Conservation (phyloP, 805 yeast species). For the Pichia pseudocactophila region DNA sequence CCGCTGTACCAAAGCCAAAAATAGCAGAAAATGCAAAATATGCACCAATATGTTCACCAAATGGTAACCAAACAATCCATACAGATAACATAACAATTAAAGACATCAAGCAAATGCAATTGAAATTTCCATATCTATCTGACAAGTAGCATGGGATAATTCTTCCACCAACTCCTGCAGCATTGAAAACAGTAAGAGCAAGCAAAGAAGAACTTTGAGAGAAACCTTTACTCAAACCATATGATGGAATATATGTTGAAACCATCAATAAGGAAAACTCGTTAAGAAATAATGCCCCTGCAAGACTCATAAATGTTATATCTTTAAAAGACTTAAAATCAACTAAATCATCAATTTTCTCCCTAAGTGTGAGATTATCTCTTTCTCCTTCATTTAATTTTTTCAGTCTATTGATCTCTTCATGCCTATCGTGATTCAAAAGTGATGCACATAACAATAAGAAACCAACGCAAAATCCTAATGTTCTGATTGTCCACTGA, state of each 20-base stretch:
- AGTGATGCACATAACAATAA: conserved; percentile 24
- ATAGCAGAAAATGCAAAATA: conserved; percentile 44
- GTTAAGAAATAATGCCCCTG: conserved; percentile 34
- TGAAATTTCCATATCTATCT: conserved; percentile 38
- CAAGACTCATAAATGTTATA: conserved; percentile 31
- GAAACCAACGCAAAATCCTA: conserved; percentile 39
- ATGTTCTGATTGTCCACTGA: conserved; percentile 49
- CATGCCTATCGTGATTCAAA: conserved; percentile 24
- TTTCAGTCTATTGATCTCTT: conserved; percentile 15
- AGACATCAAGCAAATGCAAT: conserved; percentile 32
- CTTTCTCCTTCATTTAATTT: conserved; percentile 9
- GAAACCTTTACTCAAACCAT: conserved; percentile 43
- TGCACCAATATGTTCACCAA: conserved; percentile 36
- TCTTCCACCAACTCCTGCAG: conserved; percentile 37
- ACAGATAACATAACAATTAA: conserved; percentile 34
- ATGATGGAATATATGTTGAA: conserved; percentile 48
- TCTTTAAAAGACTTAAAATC: conserved; percentile 36
- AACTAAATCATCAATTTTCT: conserved; percentile 23
- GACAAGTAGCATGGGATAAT: conserved; percentile 37
- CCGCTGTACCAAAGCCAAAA: conserved; percentile 53
- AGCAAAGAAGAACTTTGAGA: conserved; percentile 32
- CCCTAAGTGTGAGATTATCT: not conserved
- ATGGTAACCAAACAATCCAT: conserved; percentile 54
- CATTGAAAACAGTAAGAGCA: conserved; percentile 38
- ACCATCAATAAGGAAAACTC: conserved; percentile 47